phyloP scores from a whole-genome alignment of 2,329 filamentous ascomycete species.

The Teratosphaeria epicoccoides region DNA sequence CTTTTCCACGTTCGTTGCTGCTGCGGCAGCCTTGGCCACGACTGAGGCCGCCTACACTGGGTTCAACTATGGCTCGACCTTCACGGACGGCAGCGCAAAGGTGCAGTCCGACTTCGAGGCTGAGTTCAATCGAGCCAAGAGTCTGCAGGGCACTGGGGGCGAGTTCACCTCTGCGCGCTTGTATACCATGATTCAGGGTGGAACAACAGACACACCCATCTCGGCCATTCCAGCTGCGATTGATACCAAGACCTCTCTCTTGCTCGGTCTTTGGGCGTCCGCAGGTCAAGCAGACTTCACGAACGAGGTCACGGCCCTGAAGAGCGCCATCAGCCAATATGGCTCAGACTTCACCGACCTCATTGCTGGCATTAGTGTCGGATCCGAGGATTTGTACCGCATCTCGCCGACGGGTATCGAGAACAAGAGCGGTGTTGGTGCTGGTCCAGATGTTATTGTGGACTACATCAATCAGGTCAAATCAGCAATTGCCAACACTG shows the following conservation, averaged over 20 bases:
- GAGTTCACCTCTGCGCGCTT: constrained; percentile 57
- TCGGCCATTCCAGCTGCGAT: constrained; percentile 67
- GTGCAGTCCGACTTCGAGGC: constrained; percentile 55
- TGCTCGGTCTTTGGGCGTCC: constrained; percentile 70
- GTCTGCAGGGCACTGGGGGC: constrained; percentile 46
- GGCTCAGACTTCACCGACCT: constrained; percentile 50
- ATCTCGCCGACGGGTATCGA: constrained; percentile 58
- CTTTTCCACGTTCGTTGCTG: constrained; percentile 24
- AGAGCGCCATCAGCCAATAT: constrained; percentile 57
- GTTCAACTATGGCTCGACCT: constrained; percentile 63
- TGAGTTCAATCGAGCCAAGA: constrained; percentile 56
- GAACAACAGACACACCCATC: constrained; percentile 55
- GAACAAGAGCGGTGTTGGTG: constrained; percentile 52
- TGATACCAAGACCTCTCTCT: constrained; percentile 62
- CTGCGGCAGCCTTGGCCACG: constrained; percentile 30
- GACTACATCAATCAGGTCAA: constrained; percentile 62
- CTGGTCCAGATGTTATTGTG: constrained; percentile 51
- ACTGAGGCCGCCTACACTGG: constrained; percentile 41
- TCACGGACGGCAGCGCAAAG: constrained; percentile 51
- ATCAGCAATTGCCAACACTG: constrained; percentile 51
- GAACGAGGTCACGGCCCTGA: constrained; percentile 66
- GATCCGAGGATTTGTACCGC: constrained; percentile 66
- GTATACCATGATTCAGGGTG: constrained; percentile 66
- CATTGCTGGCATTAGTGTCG: constrained; percentile 70
- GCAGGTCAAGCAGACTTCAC: constrained; percentile 41